Base-by-base conservation (phyloP, 208 protist species). In the Porcisia hertigi region DNA sequence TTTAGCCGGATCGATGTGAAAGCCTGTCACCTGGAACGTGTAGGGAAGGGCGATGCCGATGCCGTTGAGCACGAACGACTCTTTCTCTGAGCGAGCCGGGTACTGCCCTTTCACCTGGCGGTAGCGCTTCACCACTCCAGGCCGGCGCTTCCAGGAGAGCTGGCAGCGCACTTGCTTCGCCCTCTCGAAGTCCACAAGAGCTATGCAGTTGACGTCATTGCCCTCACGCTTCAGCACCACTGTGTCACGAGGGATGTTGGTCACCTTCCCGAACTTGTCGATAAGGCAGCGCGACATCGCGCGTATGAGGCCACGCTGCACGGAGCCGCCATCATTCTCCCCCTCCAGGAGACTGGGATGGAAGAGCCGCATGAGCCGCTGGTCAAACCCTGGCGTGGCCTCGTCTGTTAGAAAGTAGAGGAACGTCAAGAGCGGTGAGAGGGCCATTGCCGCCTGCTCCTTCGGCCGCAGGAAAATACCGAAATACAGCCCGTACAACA, bases 211-310 rank as follows among this genome's bases (percentile, higher is more conserved):
- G n/a, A 88, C 82, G 20, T 92, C 54, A 57, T 83, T 71, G 36
- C 86, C 91, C 47, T 83, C 73, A 14, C 77, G 82, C 45, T 87
- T 83, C 8, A 92, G 43, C 64, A 88, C 71, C 20, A 87, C 83
- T 36, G 86, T 90, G 36, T 89, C 85, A 45, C 79, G 80, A 0
- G 87, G 79, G 30, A 97, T 88, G 77, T 75, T 52, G 9, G 74
- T 62, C 41, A 95, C 72, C 52, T 82, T 72, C 58, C 93, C 93
- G 25, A 94, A 82, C 23, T 71, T 70, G 23, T 83, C 84, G 63
- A 84, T 76, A n/a, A 92, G 59, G 72, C 89, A 92, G n/a, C 91
- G 89, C 34, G 84, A 84, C 90, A 96, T 95, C 52, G 93, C 93
- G 7, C 90, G 86, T 14, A 97, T 57, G 12, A 94, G 49, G 11